Base-by-base conservation (phyloP, 495 filamentous ascomycete genomes). In the Penicillium cataractarum region DNA sequence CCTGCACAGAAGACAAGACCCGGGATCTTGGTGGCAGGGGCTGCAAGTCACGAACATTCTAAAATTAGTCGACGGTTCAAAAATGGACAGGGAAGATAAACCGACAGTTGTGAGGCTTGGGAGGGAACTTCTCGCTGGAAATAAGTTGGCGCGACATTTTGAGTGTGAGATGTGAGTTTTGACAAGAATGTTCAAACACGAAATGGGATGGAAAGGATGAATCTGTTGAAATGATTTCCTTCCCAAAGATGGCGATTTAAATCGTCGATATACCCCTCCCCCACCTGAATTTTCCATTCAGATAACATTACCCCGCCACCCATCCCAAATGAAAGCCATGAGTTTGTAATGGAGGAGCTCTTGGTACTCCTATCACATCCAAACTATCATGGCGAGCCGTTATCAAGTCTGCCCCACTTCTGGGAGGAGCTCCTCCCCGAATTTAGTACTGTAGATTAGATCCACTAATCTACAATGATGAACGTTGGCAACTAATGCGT, bases 111-210 rank as follows among this genome's bases (percentile, higher is more conserved):
- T 78, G 75, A 44, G 75, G 75, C 69, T 78, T 78, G 50, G 74
- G 54, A 61, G 75, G 75, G 62, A 78, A 78, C 54, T 78, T 78
- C 22, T 75, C 74, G 67, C 70, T 75, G 52, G 73, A 78, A 22
- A 78, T 78, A 62, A 78, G 75, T 65, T 78, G 64, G 57, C 75
- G 74, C 29, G 75, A 76, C 75, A 78, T 78, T 58, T 66, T 74
- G 58, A 17, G 51, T 7, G 6, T 17, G 17, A 19, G 39, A 21
- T 21, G 17, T 42, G 39, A 21, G 21, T 42, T 19, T 19, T 9
- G 7, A 9, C 1, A 19, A 19, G 8, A 42, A 21, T 15, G 9
- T 4, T 15, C 1, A 37, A 37, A 37, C 33, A 15, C 33, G 8
- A 3, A 19, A 10, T 6, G 29, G 2, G 46, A 31, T 57, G 32